A percentile compares a stretch with the other conserved stretches of the same genome.
These are phyloP conservation scores for Magnaporthiopsis rhizophila DNA, from an alignment of 2,329 filamentous ascomycete genomes.

Conservation along the genomic window DNA sequence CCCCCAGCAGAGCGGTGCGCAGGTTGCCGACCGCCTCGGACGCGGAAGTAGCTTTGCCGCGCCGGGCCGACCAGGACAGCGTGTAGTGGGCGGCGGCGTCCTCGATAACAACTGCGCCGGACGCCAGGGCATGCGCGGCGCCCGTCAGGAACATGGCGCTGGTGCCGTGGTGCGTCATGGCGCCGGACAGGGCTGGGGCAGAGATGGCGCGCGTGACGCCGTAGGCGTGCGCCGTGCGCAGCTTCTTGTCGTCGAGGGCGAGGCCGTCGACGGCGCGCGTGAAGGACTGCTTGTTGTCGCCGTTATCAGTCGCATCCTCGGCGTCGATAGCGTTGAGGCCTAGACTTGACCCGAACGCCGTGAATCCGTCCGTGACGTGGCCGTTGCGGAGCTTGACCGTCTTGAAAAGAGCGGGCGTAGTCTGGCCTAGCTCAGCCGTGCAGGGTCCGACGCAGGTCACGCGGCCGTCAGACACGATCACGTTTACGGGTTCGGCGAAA, in stretches of 20 bases:
- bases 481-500: slow-evolving; percentile 24
- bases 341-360: slow-evolving; percentile 50
- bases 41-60: slow-evolving; percentile 37
- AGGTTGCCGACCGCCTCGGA: slow-evolving; percentile 46
- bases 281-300: slow-evolving; percentile 37
- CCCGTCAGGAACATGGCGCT: slow-evolving; percentile 51
- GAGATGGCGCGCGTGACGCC: slow-evolving; percentile 53
- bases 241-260: slow-evolving; percentile 46
- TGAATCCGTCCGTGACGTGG: slow-evolving; percentile 51
- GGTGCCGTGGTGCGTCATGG: slow-evolving; percentile 42
- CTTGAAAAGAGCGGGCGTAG: slow-evolving; percentile 20
- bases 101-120: slow-evolving; percentile 42
- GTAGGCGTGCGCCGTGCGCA: slow-evolving; percentile 42
- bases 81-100: slow-evolving; percentile 46
- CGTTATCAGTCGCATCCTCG: slow-evolving; percentile 47
- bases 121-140: slow-evolving; percentile 35
- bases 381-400: slow-evolving; percentile 47
- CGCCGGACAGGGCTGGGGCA: slow-evolving; percentile 38
- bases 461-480: slow-evolving; percentile 43
- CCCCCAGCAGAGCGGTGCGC: slow-evolving; percentile 45
- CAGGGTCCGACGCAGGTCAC: slow-evolving; percentile 51
- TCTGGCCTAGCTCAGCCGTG: slow-evolving; percentile 29
- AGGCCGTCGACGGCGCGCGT: slow-evolving; percentile 52
- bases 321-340: slow-evolving; percentile 57
- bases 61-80: slow-evolving; percentile 38